Conservation (phyloP, 495 filamentous ascomycete genomes). For the Penicillium odoratum region DNA sequence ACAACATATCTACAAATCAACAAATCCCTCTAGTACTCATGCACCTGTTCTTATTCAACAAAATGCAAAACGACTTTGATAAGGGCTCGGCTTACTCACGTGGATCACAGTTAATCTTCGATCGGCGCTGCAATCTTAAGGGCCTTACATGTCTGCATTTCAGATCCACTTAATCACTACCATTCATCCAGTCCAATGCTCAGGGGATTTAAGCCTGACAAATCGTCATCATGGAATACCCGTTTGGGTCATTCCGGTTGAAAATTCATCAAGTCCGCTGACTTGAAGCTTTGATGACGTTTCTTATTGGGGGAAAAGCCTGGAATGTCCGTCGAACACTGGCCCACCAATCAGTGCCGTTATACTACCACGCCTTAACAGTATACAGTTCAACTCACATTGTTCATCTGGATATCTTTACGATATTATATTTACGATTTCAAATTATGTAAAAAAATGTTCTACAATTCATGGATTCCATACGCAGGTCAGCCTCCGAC, state of each 20-base stretch:
- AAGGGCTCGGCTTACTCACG: slow-evolving; percentile 29
- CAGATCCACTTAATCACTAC: slow-evolving; percentile 9
- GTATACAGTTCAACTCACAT: neutral
- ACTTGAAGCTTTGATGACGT: slow-evolving; percentile 19
- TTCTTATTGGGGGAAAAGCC: slow-evolving; percentile 21
- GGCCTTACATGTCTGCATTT: slow-evolving; percentile 1
- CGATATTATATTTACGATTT: no score
- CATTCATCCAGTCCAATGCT: slow-evolving; percentile 2
- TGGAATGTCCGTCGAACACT: slow-evolving; percentile 18
- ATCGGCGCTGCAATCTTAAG: slow-evolving; percentile 7
- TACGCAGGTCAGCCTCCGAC: neutral
- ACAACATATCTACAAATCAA: neutral
- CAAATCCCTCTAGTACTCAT: neutral
- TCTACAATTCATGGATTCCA: no score
- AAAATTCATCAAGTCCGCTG: slow-evolving; percentile 26
- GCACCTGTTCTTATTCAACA: no score
- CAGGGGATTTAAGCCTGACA: slow-evolving; percentile 2
- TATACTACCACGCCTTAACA: neutral
- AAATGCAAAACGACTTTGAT: slow-evolving; percentile 17
- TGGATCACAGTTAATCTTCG: slow-evolving; percentile 11
- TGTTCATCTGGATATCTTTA: neutral
- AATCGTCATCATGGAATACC: slow-evolving; percentile 19
- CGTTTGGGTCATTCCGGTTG: slow-evolving; percentile 22
- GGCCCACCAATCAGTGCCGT: slow-evolving; percentile 17
- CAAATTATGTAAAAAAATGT: no score